A percentile compares a stretch with the other conserved stretches of the same genome.
phyloP scores from a whole-genome alignment of 129 eudicot species.

The Dittrichia graveolens region DNA sequence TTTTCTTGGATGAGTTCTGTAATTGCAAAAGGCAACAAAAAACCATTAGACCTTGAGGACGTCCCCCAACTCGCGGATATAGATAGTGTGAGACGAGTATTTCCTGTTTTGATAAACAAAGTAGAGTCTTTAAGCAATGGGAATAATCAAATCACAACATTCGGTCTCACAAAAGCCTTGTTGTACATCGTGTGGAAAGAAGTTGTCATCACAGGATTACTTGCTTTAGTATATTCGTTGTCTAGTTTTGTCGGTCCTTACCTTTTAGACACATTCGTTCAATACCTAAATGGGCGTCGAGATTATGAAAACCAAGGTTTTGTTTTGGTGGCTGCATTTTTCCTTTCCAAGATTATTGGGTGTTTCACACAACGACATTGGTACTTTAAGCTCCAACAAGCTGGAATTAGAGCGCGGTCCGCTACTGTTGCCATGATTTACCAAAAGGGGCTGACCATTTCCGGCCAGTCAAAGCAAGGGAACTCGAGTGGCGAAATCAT shows the following conservation, averaged over 20 bases:
- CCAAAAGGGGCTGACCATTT: slow-evolving; percentile 78
- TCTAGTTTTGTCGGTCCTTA: slow-evolving; percentile 81
- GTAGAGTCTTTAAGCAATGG: slow-evolving; percentile 43
- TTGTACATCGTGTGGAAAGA: slow-evolving; percentile 66
- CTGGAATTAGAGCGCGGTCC: slow-evolving; percentile 66
- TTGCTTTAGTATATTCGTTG: slow-evolving; percentile 45
- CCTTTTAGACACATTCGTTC: slow-evolving; percentile 77
- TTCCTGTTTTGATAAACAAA: slow-evolving; percentile 47
- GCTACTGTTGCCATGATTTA: slow-evolving; percentile 72
- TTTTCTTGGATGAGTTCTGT: slow-evolving; percentile 79
- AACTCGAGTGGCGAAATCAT: slow-evolving; percentile 85
- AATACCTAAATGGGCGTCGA: slow-evolving; percentile 63
- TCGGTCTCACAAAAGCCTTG: slow-evolving; percentile 73
- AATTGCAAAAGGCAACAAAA: slow-evolving; percentile 61
- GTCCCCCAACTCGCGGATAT: slow-evolving; percentile 68
- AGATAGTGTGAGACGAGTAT: slow-evolving; percentile 58
- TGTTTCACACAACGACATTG: slow-evolving; percentile 71
- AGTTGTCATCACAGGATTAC: slow-evolving; percentile 52
- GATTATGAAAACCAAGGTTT: slow-evolving; percentile 58
- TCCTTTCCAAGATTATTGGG: slow-evolving; percentile 63
- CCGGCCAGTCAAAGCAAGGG: slow-evolving; percentile 66
- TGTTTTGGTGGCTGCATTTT: slow-evolving; percentile 63
- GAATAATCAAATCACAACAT: slow-evolving; percentile 44
- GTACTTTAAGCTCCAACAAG: slow-evolving; percentile 75
- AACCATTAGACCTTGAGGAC: slow-evolving; percentile 76